These are phyloP conservation scores for Suillus tomentosus DNA, from an alignment of 768 basidiomycete genomes.

Conservation along the genomic window DNA sequence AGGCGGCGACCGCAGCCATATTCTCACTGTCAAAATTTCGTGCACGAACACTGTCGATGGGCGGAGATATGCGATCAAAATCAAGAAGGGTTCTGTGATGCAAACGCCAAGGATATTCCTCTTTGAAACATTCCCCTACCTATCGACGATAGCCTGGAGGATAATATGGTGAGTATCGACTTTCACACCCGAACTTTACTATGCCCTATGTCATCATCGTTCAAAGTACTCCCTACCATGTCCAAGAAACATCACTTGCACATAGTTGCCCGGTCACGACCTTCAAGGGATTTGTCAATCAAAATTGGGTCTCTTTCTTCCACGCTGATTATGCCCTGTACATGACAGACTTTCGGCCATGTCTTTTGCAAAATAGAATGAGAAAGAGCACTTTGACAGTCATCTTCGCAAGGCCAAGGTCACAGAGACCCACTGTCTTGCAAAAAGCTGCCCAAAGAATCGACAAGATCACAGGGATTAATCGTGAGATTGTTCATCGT, in stretches of 20 bases:
- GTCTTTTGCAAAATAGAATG: not conserved
- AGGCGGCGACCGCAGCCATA: not conserved
- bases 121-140: not conserved
- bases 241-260: not conserved
- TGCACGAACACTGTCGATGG: not conserved
- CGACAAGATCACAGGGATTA: not conserved
- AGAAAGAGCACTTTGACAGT: not conserved
- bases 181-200: not conserved
- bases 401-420: not conserved
- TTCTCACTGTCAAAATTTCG: not conserved
- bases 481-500: not conserved
- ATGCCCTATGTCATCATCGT: not conserved
- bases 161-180: not conserved
- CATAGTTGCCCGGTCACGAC: not conserved
- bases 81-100: not conserved
- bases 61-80: not conserved
- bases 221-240: not conserved
- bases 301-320: not conserved
- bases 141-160: not conserved
- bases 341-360: too few species aligned
- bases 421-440: not conserved
- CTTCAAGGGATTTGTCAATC: not conserved
- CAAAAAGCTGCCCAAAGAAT: not conserved
- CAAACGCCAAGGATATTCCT: not conserved
- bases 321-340: not conserved